Evolutionary conservation across 345 rosid species (phyloP), one percentile per base, ranked within the genome.

Genomic region (Geranium brycei): DNA sequence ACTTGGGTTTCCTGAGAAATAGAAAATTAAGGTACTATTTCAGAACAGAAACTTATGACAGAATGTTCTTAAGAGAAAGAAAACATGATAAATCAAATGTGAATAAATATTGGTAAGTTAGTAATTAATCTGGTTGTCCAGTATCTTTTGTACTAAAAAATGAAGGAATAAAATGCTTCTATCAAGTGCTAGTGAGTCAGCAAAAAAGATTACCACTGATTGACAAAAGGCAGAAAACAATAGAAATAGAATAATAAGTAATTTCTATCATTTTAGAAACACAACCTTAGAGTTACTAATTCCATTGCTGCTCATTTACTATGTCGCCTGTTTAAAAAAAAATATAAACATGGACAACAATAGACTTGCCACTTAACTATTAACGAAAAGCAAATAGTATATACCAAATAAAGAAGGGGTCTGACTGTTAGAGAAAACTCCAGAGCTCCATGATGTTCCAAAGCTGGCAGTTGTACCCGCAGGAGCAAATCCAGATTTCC

Each of bases 381-480:
- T 35, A 35, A 7, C 5, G 41, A 4, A 35, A 56, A n/a, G 31
- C 66, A 56, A 35, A 59, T 58, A 58, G 13, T 6, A 71, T 81
- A 7, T 67, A 86, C 92, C 92, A 63, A 81, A 71, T 15, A 68
- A 70, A 58, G 69, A 12, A 64, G 82, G 73, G 18, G 69, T 47
- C 80, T 78, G 86, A 69, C 68, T 61, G 55, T 69, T 65, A 31
- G 78, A 73, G 70, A 74, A 74, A 57, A 65, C 28, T 47, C 71
- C 59, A 56, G 78, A 72, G 59, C 75, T 72, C 78, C 75, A 72
- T 3, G 79, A 53, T 35, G 55, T 59, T 5, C 71, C 31, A 68
- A 72, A 67, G 53, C 68, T 76, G 17, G 75, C 17, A 65, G 68
- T 68, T 58, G 62, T 55, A 67, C 57, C 57, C 4, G 57, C 59